Percentiles rank a stretch among this genome's conserved stretches.
phyloP scores from a whole-genome alignment of 352 stramenopile genomes.

The Pythium scleroteichum region DNA sequence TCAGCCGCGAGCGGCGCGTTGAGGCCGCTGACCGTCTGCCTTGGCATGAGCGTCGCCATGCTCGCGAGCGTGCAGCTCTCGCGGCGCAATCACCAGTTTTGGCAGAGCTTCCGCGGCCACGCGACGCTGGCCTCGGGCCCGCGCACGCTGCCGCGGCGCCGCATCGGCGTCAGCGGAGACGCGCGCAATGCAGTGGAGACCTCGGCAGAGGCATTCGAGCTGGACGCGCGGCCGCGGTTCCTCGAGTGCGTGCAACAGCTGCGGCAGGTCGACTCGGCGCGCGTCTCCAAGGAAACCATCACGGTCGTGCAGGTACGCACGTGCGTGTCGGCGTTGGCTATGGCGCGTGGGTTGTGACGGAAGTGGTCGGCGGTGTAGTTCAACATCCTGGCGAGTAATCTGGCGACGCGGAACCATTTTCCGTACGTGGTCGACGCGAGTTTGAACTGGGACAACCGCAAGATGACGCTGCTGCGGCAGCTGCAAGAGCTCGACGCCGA shows the following conservation, averaged over 20 bases:
- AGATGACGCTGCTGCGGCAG: constrained; percentile 73
- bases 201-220: not conserved
- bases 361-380: constrained; percentile 34
- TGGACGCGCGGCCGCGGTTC: constrained; percentile 27
- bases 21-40: constrained; percentile 49
- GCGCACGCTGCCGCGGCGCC: constrained; percentile 8
- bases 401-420: constrained; percentile 84
- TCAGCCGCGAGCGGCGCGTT: constrained; percentile 4
- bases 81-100: constrained; percentile 47
- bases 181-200: not conserved
- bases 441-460: constrained; percentile 84
- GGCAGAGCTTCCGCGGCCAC: constrained; percentile 36
- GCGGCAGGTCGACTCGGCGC: constrained; percentile 25
- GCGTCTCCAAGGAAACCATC: constrained; percentile 64
- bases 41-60: constrained; percentile 73
- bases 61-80: constrained; percentile 69
- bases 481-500: constrained; percentile 76
- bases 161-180: not conserved
- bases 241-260: constrained; percentile 57
- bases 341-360: not conserved
- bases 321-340: not conserved
- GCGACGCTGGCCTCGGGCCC: not conserved
- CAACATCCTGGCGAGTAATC: constrained; percentile 86
- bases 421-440: constrained; percentile 82
- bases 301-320: constrained; percentile 65